phyloP scores from a whole-genome alignment of 2,329 filamentous ascomycete genomes.

The Penicillium sp. region DNA sequence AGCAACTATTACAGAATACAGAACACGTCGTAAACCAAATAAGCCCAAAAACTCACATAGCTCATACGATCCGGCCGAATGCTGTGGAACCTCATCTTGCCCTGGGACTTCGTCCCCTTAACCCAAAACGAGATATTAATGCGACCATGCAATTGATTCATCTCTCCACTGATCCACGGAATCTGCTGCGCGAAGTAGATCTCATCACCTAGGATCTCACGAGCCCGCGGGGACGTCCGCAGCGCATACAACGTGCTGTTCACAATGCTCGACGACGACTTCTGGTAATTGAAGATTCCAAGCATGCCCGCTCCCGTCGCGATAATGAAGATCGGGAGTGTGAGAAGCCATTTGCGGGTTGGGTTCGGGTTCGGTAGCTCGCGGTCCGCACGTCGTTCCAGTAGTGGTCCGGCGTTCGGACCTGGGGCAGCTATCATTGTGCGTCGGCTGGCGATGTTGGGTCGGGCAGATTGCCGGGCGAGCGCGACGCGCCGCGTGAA shows the following conservation, averaged over 20 bases:
- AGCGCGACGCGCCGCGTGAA: conserved; percentile 17
- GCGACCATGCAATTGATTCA: conserved; percentile 89
- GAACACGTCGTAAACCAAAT: neutral
- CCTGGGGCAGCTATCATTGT: conserved; percentile 52
- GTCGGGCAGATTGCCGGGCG: conserved; percentile 10
- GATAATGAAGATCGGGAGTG: conserved; percentile 75
- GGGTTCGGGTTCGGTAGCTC: conserved; percentile 48
- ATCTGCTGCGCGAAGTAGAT: conserved; percentile 77
- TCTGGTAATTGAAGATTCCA: conserved; percentile 99
- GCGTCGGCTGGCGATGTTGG: conserved; percentile 32
- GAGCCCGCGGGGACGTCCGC: conserved; percentile 72
- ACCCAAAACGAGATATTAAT: conserved; percentile 88
- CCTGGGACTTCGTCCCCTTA: conserved; percentile 69
- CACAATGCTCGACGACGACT: conserved; percentile 82
- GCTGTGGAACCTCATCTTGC: conserved; percentile 78
- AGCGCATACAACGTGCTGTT: conserved; percentile 87
- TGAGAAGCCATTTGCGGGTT: conserved; percentile 64
- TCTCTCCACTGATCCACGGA: conserved; percentile 79
- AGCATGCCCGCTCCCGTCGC: conserved; percentile 69
- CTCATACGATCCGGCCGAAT: conserved; percentile 64
- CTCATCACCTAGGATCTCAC: conserved; percentile 78
- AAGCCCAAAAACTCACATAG: conserved; percentile 45
- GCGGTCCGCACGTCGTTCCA: conserved; percentile 53
- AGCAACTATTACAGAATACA: neutral
- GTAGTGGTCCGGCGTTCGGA: conserved; percentile 51